Conservation (phyloP, 768 basidiomycete species). For the Trametes cinnabarina region DNA sequence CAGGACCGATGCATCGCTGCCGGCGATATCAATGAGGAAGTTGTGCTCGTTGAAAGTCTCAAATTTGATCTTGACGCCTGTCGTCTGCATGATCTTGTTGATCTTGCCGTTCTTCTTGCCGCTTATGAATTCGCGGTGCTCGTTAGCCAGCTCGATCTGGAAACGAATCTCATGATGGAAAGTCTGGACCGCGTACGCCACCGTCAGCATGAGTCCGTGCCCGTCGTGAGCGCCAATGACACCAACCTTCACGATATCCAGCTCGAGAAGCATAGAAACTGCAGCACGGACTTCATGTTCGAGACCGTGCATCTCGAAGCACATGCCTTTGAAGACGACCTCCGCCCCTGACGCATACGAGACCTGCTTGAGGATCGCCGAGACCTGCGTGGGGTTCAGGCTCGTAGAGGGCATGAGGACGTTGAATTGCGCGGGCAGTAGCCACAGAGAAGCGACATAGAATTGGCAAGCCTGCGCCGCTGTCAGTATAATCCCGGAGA, state of each 20-base stretch:
- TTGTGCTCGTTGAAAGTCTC: slow-evolving; percentile 97
- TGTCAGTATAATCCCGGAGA: background rate
- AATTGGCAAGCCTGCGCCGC: slow-evolving; percentile 79
- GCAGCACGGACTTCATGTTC: slow-evolving; percentile 89
- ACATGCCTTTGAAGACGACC: slow-evolving; percentile 95
- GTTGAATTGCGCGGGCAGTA: slow-evolving; percentile 91
- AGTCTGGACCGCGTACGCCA: slow-evolving; percentile 42
- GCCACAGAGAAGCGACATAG: slow-evolving; percentile 97
- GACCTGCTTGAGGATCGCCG: slow-evolving; percentile 82
- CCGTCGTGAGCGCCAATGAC: background rate
- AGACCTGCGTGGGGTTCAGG: slow-evolving; percentile 79
- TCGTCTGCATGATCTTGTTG: slow-evolving; percentile 98
- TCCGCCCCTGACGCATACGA: slow-evolving; percentile 87
- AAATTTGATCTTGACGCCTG: slow-evolving; percentile 97
- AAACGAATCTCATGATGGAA: slow-evolving; percentile 98
- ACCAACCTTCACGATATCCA: slow-evolving; percentile 86
- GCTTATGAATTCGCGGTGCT: slow-evolving; percentile 97
- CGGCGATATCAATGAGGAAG: slow-evolving; percentile 89
- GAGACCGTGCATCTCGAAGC: slow-evolving; percentile 94
- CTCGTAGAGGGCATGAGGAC: slow-evolving; percentile 81
- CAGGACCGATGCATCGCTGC: slow-evolving; percentile 79
- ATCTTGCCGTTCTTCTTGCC: slow-evolving; percentile 99
- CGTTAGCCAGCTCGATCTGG: slow-evolving; percentile 96
- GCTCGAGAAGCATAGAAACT: slow-evolving; percentile 80
- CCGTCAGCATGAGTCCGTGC: no score